Evolutionary conservation across 1,284 basidiomycete genomes (phyloP).

Genomic region (Wallemia hederae): DNA sequence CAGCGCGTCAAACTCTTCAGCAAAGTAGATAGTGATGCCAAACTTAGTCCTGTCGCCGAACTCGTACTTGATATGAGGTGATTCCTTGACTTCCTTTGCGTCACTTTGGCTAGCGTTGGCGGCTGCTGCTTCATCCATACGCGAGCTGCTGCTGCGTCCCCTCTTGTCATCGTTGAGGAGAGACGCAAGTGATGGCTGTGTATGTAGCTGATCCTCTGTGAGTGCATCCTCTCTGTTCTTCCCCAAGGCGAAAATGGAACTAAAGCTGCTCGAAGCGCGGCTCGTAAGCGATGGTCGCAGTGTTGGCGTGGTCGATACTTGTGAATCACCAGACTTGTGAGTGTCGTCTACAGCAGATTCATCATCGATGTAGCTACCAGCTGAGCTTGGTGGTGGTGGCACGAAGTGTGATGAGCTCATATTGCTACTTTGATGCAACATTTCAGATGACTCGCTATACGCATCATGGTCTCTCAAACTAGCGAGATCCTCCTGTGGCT

Average conservation of each 20-base stretch:
- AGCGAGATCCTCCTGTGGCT: neutral
- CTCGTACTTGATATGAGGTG: neutral
- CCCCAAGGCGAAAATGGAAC: neutral
- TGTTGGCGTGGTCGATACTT: neutral
- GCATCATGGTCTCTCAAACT: neutral
- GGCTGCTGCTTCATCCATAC: neutral
- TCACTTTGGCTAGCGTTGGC: neutral
- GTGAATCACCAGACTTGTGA: neutral
- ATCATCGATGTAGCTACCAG: neutral
- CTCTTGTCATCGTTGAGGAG: neutral
- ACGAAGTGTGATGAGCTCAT: neutral
- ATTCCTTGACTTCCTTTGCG: neutral
- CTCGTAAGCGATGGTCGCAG: neutral
- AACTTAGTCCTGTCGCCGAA: conserved; percentile 20
- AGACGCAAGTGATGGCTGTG: neutral
- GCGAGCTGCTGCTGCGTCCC: neutral
- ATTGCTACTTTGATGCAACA: neutral
- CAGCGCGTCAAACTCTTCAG: conserved; percentile 38
- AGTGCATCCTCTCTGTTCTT: neutral
- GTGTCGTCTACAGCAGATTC: neutral
- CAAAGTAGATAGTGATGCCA: conserved; percentile 47
- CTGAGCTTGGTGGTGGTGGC: neutral
- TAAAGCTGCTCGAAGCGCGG: neutral
- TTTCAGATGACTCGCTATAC: neutral
- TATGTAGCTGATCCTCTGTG: neutral